Base-by-base conservation (phyloP, 805 yeast species). In the Kockiozyma suomiensis region DNA sequence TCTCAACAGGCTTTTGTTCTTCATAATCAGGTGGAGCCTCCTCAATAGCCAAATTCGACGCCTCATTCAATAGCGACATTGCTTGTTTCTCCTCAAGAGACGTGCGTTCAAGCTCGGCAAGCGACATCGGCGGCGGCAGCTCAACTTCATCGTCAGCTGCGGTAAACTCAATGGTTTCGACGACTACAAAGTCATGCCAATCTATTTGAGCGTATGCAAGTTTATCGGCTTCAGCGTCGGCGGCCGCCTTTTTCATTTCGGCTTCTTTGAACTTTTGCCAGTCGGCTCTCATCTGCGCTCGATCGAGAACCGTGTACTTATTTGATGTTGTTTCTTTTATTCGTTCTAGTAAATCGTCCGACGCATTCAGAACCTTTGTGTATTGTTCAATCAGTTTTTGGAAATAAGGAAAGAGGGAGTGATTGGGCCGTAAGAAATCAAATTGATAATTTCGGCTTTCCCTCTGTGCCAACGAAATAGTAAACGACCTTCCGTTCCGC, bases 141-240 rank as follows among this genome's bases (percentile, higher is more conserved):
- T 84, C 86, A 3, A 82, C 79, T 10, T 80, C 82, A 60, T 79
- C 78, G 70, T 86, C 91, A 5, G 82, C 73, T 1, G 83, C 84
- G 15, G 82, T 82, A 65, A 90, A 86, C 50, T 80, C 84, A 13
- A 91, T 78, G 1, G 86, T 83, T 51, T 85, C 90, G 6, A 89
- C 86, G 17, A 89, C 78, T 1, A 80, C 78, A 70, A 92, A 93
- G 63, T 88, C 89, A 57, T 85, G 85, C 99, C 99, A 93, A 73
- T 92, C 91, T 23, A 90, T 85, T 8, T 87, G 81, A 0, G 92
- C 90, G 73, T 80, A 89, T 43, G 81, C 85, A 55, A 62, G 54
- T 41, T 51, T 45, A 43, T 81, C 79, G 55, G 71, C 62, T 61
- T 74, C 73, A 66, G 78, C 72, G 60, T 65, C 66, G 60, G 70